Evolutionary conservation across 2,329 filamentous ascomycete genomes (phyloP), one percentile per base, ranked within the genome.

Genomic region (Lasiodiplodia theobromae): DNA sequence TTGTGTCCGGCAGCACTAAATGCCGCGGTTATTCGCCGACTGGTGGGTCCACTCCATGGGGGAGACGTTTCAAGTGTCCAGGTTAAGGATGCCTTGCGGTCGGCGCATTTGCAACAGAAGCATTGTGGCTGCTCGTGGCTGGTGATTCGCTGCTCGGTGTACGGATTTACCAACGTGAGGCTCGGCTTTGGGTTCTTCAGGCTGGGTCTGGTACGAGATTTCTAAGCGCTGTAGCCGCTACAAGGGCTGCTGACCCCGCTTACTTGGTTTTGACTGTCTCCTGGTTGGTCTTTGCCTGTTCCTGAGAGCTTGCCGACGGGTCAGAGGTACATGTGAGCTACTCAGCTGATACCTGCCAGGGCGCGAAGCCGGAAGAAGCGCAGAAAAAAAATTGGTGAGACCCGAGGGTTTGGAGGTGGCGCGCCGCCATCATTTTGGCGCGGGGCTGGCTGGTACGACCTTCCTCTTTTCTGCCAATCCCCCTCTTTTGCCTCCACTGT

Each of bases 401-500:
- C 58, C 58, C 58, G 40, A 49, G 40, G 25, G 44, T 16, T 23
- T 63, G 58, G 58, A 51, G 40, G 44, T 51, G 58, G 58, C 58
- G 58, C 40, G 2, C 37, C 40, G 38, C 40, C 40, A 28, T 62
- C 23, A 11, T 2, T 62, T 34, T 49, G 58, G 58, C 40, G 40
- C 40, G 40, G 44, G 23, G 16, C 25, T 14, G 40, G n/a, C 12
- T 28, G 23, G 40, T n/a, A 51, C 44, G 58, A 51, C 58, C 58
- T 63, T 63, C 58, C 58, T 34, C 18, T 63, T 63, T 63, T 18
- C 44, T 51, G 25, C 18, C 11, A 16, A n/a, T 49, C 34, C 44
- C 40, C 58, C 58, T 63, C 58, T 63, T 63, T 51, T 51, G 25
- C 44, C 25, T 63, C 40, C 58, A 51, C 58, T 51, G 44, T 44